Percentiles rank a stretch among this genome's conserved stretches.
phyloP scores from a whole-genome alignment of 345 rosid genomes.

The Citrus inodora region DNA sequence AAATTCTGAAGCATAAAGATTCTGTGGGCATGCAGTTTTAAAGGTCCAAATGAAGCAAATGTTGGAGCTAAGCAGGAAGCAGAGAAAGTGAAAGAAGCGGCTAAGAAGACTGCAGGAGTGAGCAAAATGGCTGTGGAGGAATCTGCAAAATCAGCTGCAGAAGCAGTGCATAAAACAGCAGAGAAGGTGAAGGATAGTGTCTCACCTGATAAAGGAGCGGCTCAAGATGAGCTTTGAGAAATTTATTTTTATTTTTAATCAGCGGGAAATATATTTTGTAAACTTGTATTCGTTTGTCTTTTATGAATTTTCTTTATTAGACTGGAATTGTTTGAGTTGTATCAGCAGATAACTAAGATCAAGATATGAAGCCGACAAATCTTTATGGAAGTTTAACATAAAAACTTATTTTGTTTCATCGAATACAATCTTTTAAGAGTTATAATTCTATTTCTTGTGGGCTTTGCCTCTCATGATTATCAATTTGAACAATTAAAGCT shows the following conservation, averaged over 20 bases:
- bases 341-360: background rate
- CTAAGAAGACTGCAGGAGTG: constrained; percentile 35
- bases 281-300: background rate
- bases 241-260: background rate
- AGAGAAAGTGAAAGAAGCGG: constrained; percentile 56
- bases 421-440: no score
- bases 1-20: background rate
- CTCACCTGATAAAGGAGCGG: constrained; percentile 6
- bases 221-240: constrained; percentile 41
- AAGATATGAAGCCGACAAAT: no score
- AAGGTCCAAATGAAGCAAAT: constrained; percentile 26
- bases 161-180: constrained; percentile 43
- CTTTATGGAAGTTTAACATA: no score
- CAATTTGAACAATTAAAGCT: no score
- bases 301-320: background rate
- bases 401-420: no score
- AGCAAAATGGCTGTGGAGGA: constrained; percentile 42
- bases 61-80: constrained; percentile 5
- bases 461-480: no score
- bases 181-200: constrained; percentile 35
- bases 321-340: background rate
- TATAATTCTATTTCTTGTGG: no score
- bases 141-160: constrained; percentile 56
- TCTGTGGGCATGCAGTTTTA: constrained; percentile 36
- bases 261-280: background rate